Conservation (phyloP, 257 asterid genomes). For the Petunia secreta region DNA sequence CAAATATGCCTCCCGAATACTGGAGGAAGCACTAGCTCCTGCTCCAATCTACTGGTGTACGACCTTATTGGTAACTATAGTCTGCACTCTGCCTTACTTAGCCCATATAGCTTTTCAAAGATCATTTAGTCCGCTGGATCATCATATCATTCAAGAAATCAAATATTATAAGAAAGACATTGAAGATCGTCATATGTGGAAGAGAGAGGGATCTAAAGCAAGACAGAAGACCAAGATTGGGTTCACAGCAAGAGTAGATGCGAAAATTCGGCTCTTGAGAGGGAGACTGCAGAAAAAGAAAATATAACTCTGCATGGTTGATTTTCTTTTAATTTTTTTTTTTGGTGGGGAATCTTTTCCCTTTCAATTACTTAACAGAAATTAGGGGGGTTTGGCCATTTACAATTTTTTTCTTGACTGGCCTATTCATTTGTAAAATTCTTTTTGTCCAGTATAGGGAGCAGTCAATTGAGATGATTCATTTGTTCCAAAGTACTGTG, state of each 20-base stretch:
- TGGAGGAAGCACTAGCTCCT: slow-evolving; percentile 75
- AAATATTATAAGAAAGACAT: slow-evolving; percentile 74
- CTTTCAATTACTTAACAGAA: not conserved
- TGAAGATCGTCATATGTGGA: slow-evolving; percentile 91
- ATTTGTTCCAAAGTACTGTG: not conserved
- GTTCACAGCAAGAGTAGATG: slow-evolving; percentile 90
- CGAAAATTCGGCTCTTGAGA: slow-evolving; percentile 76
- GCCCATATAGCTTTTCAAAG: slow-evolving; percentile 77
- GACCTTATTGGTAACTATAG: slow-evolving; percentile 64
- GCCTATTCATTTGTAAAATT: slow-evolving; percentile 23
- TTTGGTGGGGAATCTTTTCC: not conserved
- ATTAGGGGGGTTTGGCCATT: slow-evolving; percentile 23
- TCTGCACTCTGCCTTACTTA: slow-evolving; percentile 82
- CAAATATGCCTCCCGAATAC: slow-evolving; percentile 53
- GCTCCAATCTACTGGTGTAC: slow-evolving; percentile 89
- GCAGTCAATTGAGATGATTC: slow-evolving; percentile 13
- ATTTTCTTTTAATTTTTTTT: not conserved
- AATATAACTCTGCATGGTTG: slow-evolving; percentile 19
- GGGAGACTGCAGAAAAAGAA: slow-evolving; percentile 72
- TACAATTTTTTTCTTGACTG: not conserved
- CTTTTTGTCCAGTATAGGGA: slow-evolving; percentile 45
- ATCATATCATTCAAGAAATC: slow-evolving; percentile 91
- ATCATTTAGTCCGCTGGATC: slow-evolving; percentile 83
- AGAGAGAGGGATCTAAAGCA: slow-evolving; percentile 74
- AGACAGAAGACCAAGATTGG: slow-evolving; percentile 81